Evolutionary conservation across 495 filamentous ascomycete genomes (phyloP).

Genomic region (Aspergillus homomorphus): DNA sequence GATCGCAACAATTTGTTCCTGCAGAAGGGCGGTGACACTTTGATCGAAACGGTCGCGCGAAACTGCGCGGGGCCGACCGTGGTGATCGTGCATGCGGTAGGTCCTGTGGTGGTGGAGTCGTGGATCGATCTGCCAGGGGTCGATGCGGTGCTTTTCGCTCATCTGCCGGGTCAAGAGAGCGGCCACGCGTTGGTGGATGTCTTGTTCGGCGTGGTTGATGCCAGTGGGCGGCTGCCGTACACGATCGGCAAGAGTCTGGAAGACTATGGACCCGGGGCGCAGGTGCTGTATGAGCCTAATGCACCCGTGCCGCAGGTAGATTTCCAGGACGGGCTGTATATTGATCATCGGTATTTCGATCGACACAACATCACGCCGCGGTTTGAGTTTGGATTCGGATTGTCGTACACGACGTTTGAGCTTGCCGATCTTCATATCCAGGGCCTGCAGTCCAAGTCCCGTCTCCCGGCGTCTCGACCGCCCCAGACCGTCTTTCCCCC

Average conservation of each 20-base stretch:
- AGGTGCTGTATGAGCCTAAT: constrained; percentile 73
- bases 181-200: constrained; percentile 83
- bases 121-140: constrained; percentile 80
- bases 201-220: constrained; percentile 80
- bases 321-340: constrained; percentile 77
- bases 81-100: constrained; percentile 88
- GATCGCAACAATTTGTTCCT: constrained; percentile 80
- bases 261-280: constrained; percentile 78
- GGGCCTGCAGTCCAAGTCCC: constrained; percentile 52
- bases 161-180: constrained; percentile 87
- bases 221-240: constrained; percentile 84
- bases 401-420: constrained; percentile 78
- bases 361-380: constrained; percentile 61
- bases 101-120: constrained; percentile 77
- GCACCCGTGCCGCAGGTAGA: constrained; percentile 76
- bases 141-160: constrained; percentile 79
- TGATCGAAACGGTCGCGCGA: constrained; percentile 67
- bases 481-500: constrained; percentile 56
- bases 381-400: constrained; percentile 71
- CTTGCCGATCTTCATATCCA: constrained; percentile 57
- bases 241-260: constrained; percentile 78
- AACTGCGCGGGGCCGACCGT: constrained; percentile 73
- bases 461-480: constrained; percentile 59
- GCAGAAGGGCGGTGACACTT: constrained; percentile 72
- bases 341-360: constrained; percentile 93